Evolutionary conservation across 2,329 filamentous ascomycete genomes (phyloP).

Genomic region (Xylaria sp.): DNA sequence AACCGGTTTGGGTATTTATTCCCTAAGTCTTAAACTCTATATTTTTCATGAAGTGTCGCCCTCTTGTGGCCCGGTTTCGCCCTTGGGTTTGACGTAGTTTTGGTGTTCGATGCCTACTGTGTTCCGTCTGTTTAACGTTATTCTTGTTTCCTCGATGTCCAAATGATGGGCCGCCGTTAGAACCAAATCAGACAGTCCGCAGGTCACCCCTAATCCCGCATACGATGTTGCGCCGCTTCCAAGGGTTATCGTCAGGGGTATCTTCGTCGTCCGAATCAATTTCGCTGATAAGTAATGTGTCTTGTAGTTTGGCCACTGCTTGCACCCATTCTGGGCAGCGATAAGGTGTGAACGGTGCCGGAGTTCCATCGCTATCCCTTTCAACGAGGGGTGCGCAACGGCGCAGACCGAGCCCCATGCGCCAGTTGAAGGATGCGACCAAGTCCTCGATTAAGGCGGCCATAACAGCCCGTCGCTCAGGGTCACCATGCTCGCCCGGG

Average conservation of each 20-base stretch:
- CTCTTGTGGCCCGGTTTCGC: too few relatives aligned
- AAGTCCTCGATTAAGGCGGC: slow-evolving; percentile 6
- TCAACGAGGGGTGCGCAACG: neutral
- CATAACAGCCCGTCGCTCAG: slow-evolving; percentile 6
- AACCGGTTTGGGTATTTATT: too few relatives aligned
- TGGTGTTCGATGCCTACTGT: too few relatives aligned
- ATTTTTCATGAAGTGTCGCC: too few relatives aligned
- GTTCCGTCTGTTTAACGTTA: too few relatives aligned
- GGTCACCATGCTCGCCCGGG: neutral
- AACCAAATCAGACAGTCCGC: neutral
- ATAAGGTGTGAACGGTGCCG: slow-evolving; percentile 7
- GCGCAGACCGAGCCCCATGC: slow-evolving; percentile 1
- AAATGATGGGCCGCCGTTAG: too few relatives aligned
- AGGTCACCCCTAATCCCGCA: neutral
- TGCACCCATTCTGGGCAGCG: slow-evolving; percentile 9
- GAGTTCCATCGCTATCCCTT: neutral
- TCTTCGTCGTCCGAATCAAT: neutral
- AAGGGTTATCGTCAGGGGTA: neutral
- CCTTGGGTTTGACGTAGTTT: too few relatives aligned
- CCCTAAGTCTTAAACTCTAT: too few relatives aligned
- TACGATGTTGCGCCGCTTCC: slow-evolving; percentile 5
- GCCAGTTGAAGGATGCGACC: slow-evolving; percentile 13
- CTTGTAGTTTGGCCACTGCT: neutral
- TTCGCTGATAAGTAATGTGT: slow-evolving; percentile 6
- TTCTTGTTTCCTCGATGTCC: too few relatives aligned